Base-by-base conservation (phyloP, 1,284 basidiomycete species). In the Austropuccinia psidii region DNA sequence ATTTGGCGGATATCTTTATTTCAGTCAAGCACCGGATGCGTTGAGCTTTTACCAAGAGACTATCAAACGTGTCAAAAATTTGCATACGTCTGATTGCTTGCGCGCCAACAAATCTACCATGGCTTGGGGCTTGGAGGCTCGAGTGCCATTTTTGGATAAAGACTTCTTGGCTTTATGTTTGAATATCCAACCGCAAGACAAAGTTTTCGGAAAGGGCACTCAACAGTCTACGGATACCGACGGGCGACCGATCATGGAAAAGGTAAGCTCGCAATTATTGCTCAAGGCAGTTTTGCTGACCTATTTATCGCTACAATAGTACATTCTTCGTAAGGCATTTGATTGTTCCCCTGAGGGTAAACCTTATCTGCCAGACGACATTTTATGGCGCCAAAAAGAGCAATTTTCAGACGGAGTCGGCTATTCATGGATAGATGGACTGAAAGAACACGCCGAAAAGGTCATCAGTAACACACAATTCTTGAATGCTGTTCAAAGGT, bases 51-150 rank as follows among this genome's bases (percentile, higher is more conserved):
- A 98, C 84, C 91, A 96, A 81, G 96, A 99, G 83, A 89, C 88
- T 78, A 90, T 98, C 67, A 88, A 89, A 79, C 89, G 96, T 50
- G 93, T 98, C 78, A 98, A 98, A 84, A 95, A 98, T 85, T 84
- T 99, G 68, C 95, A 98, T 83, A 98, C 95, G 1, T 86, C 96
- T 47, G 96, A 99, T 81, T 99, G 96, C 82, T 85, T 99, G 75
- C 88, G 96, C 75, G 96, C 96, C 76, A 99, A 99, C 88, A 98
- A 98, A 90, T 94, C 92, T 57, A 98, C 96, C 8, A 98, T 99
- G 96, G 96, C 96, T 0, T 99, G 96, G 95, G 96, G 96, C 76
- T 87, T 99, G 67, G 96, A 99, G 83, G 94, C 95, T 4, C 91
- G 96, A 73, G 96, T 99, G 1, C 96, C 96, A 17, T 99, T 99